Evolutionary conservation across 805 yeast genomes (phyloP).

Genomic region (Tanozyma kutaoensis): DNA sequence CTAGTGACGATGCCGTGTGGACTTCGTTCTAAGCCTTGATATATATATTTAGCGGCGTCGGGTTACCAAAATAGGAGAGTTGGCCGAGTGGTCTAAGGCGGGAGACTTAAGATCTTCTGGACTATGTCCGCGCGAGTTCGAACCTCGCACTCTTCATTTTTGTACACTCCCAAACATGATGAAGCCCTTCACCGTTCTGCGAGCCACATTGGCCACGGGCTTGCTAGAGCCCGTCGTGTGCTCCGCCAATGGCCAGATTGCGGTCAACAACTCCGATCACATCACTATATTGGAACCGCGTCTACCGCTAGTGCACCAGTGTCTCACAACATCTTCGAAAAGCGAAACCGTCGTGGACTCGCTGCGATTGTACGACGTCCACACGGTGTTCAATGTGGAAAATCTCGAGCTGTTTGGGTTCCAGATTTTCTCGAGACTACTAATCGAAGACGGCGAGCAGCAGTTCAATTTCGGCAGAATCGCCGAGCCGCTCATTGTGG

Average conservation of each 20-base stretch:
- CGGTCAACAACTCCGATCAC: conserved; percentile 20
- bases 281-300: conserved; percentile 24
- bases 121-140: conserved; percentile 1
- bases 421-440: conserved; percentile 13
- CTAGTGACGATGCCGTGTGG: no score
- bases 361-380: conserved; percentile 12
- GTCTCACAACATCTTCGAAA: conserved; percentile 5
- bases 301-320: conserved; percentile 17
- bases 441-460: conserved; percentile 13
- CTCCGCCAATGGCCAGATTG: conserved; percentile 21
- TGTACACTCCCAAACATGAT: background rate
- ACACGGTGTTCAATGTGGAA: conserved; percentile 14
- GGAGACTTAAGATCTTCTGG: background rate
- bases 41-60: no score
- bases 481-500: conserved; percentile 17
- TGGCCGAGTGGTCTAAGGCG: background rate
- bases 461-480: conserved; percentile 16
- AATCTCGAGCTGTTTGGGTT: conserved; percentile 14
- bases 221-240: conserved; percentile 16
- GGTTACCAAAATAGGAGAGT: background rate
- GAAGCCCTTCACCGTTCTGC: background rate
- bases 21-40: no score
- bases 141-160: background rate
- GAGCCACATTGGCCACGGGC: conserved; percentile 3
- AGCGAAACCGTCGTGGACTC: conserved; percentile 6